These are phyloP conservation scores for Paspalum vaginatum DNA, from an alignment of 176 grass and related monocot genomes.

Conservation along the genomic window DNA sequence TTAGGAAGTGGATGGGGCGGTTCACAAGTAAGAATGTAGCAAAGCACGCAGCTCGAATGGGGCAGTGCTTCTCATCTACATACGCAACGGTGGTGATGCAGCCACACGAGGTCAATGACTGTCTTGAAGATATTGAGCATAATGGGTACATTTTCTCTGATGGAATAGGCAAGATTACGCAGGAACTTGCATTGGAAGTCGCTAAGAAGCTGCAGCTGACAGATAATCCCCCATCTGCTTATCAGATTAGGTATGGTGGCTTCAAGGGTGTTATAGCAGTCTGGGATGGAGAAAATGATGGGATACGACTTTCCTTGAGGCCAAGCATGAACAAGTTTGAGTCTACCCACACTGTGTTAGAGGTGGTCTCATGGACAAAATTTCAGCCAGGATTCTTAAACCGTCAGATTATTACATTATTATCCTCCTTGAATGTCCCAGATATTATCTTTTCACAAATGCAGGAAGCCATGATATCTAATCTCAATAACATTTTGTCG, in stretches of 20 bases:
- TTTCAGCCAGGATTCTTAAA: conserved; percentile 90
- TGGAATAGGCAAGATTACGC: conserved; percentile 81
- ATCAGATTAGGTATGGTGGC: conserved; percentile 88
- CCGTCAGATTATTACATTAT: conserved; percentile 80
- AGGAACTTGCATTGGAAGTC: conserved; percentile 77
- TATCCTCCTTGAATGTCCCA: conserved; percentile 69
- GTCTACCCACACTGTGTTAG: conserved; percentile 67
- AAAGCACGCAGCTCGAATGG: conserved; percentile 82
- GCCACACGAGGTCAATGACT: conserved; percentile 45
- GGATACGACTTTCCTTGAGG: conserved; percentile 62
- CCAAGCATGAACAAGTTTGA: conserved; percentile 87
- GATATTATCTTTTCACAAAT: conserved; percentile 65
- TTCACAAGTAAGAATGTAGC: conserved; percentile 76
- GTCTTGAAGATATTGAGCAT: conserved; percentile 55
- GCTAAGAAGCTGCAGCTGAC: conserved; percentile 59
- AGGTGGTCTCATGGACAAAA: conserved; percentile 83
- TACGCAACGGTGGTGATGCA: conserved; percentile 74
- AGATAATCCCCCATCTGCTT: conserved; percentile 77
- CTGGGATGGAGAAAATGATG: conserved; percentile 59
- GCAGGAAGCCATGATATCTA: conserved; percentile 72
- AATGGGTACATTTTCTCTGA: conserved; percentile 79
- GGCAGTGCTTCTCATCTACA: conserved; percentile 94
- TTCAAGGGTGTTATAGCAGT: conserved; percentile 85
- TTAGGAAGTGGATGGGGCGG: conserved; percentile 78
- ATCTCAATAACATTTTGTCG: conserved; percentile 64